phyloP scores from a whole-genome alignment of 2,329 filamentous ascomycete genomes.

The Sporothrix schenckii region DNA sequence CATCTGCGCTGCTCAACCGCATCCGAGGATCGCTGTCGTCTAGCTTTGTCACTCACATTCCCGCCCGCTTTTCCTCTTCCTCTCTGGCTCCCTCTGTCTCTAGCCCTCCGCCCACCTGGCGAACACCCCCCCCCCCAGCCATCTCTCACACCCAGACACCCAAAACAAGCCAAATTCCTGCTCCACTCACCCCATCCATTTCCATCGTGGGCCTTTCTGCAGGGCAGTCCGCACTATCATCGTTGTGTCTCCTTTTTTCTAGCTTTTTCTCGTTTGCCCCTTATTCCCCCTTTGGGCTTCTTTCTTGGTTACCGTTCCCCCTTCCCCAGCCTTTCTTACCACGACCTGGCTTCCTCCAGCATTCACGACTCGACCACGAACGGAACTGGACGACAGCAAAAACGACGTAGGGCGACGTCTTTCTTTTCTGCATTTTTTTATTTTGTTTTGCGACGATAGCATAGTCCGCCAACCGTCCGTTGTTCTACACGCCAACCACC shows the following conservation, averaged over 20 bases:
- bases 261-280: conserved; percentile 24
- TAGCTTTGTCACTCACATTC: conserved; percentile 26
- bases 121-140: conserved; percentile 23
- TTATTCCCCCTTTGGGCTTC: conserved; percentile 30
- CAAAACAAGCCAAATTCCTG: background rate
- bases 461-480: background rate
- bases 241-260: conserved; percentile 27
- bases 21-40: conserved; percentile 13
- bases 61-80: conserved; percentile 25
- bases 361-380: conserved; percentile 16
- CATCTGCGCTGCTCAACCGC: conserved; percentile 8
- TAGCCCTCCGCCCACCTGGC: background rate
- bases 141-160: conserved; percentile 28
- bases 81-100: conserved; percentile 6
- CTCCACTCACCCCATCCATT: conserved; percentile 24
- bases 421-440: background rate
- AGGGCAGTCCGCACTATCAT: conserved; percentile 3
- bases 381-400: conserved; percentile 10
- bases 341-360: conserved; percentile 17
- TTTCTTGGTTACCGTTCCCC: conserved; percentile 3
- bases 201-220: conserved; percentile 19
- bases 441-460: background rate
- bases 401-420: background rate
- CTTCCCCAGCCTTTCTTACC: conserved; percentile 30
- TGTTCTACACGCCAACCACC: background rate